Base-by-base conservation (phyloP, 2,329 filamentous ascomycete species). In the Beauveria rudraprayagi region DNA sequence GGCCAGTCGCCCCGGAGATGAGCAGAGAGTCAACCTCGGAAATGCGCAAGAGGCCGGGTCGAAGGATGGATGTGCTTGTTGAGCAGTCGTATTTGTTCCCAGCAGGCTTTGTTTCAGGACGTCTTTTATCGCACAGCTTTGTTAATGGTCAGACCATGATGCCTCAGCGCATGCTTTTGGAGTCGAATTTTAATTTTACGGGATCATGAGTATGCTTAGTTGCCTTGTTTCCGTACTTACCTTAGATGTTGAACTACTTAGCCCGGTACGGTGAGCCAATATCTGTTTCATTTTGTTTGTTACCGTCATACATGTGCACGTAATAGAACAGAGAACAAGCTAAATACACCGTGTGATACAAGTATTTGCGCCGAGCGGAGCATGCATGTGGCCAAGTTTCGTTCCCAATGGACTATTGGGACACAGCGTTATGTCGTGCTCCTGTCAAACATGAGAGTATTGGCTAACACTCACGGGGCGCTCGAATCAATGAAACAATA, bases 1-100 rank as follows among this genome's bases (percentile, higher is more conserved):
- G 66, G 77, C 82, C 61, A 79, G 83, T 70, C 83, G 84, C 73
- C 74, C 78, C 71, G 76, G 81, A 61, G 82, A 89, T 72, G 84
- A 92, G 76, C 80, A 89, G 69, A 84, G 92, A 67, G 92, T 97
- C 65, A 96, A 94, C 74, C 78, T 97, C 68, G 88, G 86, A 55
- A 89, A 88, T 56, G 83, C 87, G 53, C 82, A 85, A 68, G 86
- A 91, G 65, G 83, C 83, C 66, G 86, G 85, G n/a, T 84, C 89
- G 54, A 96, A 96, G 79, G 92, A 96, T 70, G 88, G 90, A 50
- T 97, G 93, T 75, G 92, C 92, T 70, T 97, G 93, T 77, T 97
- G 59, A 72, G 65, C 5, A 48, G 50, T 55, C 34, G 30, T 37
- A 55, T 48, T 44, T 58, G 34, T 52, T 40, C 28, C 7, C 43